Conservation (phyloP, 2,329 filamentous ascomycete genomes). For the Aspergillus persii region DNA sequence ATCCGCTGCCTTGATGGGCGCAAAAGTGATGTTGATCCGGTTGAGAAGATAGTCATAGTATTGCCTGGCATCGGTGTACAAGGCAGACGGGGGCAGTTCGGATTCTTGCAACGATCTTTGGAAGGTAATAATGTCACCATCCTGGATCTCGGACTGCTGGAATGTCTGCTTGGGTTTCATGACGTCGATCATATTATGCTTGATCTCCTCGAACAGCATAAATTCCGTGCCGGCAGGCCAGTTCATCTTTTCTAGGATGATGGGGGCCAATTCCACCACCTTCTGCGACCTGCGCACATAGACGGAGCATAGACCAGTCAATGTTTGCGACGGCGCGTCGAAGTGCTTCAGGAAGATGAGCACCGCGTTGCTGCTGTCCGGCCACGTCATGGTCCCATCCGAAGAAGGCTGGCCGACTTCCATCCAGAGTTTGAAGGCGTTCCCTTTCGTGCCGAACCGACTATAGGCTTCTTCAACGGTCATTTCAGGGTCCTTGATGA, state of each 20-base stretch:
- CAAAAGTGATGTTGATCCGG: conserved; percentile 75
- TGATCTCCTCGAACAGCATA: conserved; percentile 92
- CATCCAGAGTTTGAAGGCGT: conserved; percentile 76
- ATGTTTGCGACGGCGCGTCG: conserved; percentile 69
- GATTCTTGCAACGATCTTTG: conserved; percentile 60
- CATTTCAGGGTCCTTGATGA: conserved; percentile 73
- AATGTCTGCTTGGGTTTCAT: conserved; percentile 90
- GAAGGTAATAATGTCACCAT: conserved; percentile 96
- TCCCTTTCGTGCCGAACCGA: conserved; percentile 67
- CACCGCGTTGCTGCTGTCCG: conserved; percentile 57
- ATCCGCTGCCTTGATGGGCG: conserved; percentile 55
- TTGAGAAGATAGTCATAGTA: conserved; percentile 95
- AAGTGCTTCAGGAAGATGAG: conserved; percentile 93
- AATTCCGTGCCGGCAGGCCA: conserved; percentile 76
- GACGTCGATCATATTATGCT: conserved; percentile 92
- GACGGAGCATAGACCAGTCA: conserved; percentile 76
- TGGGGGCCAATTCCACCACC: conserved; percentile 75
- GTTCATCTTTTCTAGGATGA: conserved; percentile 77
- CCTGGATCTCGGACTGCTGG: conserved; percentile 88
- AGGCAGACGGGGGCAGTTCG: conserved; percentile 41
- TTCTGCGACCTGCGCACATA: conserved; percentile 87
- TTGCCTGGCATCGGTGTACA: conserved; percentile 67
- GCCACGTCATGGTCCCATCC: conserved; percentile 71
- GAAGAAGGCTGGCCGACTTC: conserved; percentile 70
- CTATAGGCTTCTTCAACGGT: conserved; percentile 72